Base-by-base conservation (phyloP, 768 basidiomycete species). In the Rhodocollybia butyracea region DNA sequence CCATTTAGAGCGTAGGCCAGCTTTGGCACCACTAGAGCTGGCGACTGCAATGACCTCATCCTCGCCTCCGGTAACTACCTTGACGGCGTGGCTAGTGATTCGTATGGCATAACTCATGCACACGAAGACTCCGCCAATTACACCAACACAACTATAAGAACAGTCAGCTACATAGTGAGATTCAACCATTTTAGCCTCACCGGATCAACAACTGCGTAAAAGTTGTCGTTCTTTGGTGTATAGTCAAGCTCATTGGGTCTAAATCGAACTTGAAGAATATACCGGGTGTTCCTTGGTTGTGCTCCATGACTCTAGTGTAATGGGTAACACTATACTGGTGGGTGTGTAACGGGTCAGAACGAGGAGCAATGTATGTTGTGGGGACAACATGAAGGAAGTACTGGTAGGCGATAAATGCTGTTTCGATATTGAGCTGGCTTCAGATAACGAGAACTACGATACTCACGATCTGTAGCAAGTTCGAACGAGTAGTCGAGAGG, bases 251-350 rank as follows among this genome's bases (percentile, higher is more conserved):
- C 71, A 98, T 80, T 0, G 95, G 94, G 66, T 99, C 96, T 34
- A 98, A 73, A 56, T 99, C 95, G 68, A 93, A 98, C 71, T 98
- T 97, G 87, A 98, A 97, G 78, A 96, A 98, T 66, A 98, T 96
- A 15, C 91, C 95, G 0, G 96, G 96, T 0, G 92, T 87, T 6
- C 90, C 91, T 15, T 76, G 72, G 59, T 90, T 83, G 65, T 91
- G 89, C 19, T 83, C 74, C 2, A 97, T 73, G 17, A 81, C 77
- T 29, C 91, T 84, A 1, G 82, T 85, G 62, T 98, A 96, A 70
- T 97, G 93, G 0, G 93, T 98, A 5, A 98, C 96, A 43, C 91
- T 91, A 73, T 98, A 98, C 69, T 96, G 91, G 65, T 90, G 81
- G 2, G 91, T 94, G 38, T 80, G 67, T 3, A 93, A 70, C 3